Percentiles rank a stretch among this genome's conserved stretches.
Evolutionary conservation across 2,329 filamentous ascomycete species (phyloP).

Genomic region (Aspergillus sclerotialis): DNA sequence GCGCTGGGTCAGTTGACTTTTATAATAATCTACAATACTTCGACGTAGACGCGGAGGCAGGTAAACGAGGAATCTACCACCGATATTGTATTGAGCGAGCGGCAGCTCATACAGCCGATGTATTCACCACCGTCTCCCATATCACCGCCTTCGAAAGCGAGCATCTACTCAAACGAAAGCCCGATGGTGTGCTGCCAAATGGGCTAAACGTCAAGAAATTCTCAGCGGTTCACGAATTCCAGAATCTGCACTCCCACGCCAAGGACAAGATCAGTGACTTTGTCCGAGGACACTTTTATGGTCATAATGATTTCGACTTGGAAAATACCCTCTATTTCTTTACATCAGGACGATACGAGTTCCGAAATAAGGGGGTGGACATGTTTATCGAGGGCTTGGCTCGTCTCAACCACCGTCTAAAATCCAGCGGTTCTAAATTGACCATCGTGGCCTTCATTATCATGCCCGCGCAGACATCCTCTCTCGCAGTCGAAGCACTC

Average conservation of each 20-base stretch:
- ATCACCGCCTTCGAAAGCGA: slow-evolving; percentile 98
- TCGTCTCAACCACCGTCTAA: slow-evolving; percentile 87
- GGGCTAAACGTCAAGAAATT: slow-evolving; percentile 98
- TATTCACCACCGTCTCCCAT: slow-evolving; percentile 97
- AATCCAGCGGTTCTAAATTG: slow-evolving; percentile 74
- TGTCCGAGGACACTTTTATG: slow-evolving; percentile 95
- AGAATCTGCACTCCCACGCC: slow-evolving; percentile 91
- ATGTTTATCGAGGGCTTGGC: slow-evolving; percentile 99
- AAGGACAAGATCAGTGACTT: slow-evolving; percentile 99
- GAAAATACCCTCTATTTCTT: slow-evolving; percentile 98
- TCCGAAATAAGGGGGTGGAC: slow-evolving; percentile 96
- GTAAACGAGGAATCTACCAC: slow-evolving; percentile 97
- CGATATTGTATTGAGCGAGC: slow-evolving; percentile 96
- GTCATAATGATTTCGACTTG: slow-evolving; percentile 92
- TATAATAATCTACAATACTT: slow-evolving; percentile 99
- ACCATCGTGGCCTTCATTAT: slow-evolving; percentile 98
- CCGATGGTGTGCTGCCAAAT: slow-evolving; percentile 92
- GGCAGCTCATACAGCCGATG: slow-evolving; percentile 83
- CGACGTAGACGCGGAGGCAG: slow-evolving; percentile 91
- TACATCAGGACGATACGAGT: slow-evolving; percentile 94
- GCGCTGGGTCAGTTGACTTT: slow-evolving; percentile 94
- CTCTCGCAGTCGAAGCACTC: slow-evolving; percentile 87
- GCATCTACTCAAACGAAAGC: slow-evolving; percentile 93
- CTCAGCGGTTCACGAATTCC: slow-evolving; percentile 96
- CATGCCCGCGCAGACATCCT: slow-evolving; percentile 95